Evolutionary conservation across 1,284 basidiomycete species (phyloP), one percentile per base, ranked within the genome.

Genomic region (Stereum hirsutum): DNA sequence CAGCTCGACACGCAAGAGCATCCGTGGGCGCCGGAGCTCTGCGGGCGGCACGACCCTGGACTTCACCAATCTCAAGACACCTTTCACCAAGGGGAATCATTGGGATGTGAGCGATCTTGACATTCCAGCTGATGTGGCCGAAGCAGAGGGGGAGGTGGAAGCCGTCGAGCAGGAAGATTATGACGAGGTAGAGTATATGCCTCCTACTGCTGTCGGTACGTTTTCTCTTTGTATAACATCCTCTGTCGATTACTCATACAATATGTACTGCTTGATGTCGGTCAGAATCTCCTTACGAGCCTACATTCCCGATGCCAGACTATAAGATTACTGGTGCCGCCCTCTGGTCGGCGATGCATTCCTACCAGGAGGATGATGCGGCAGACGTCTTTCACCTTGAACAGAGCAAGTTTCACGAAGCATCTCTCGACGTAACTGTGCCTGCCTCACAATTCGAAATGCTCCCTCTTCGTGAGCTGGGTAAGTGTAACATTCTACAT

Each of bases 101-200:
- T 88, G 84, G 84, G 82, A 89, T 52, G 70, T 83, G 30, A 78
- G 75, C 50, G 82, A 84, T 41, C 65, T 68, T 2, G 75, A 74
- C 41, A 65, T 81, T n/a, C 63, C 65, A 5, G 46, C 69, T 2
- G 65, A 66, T 28, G 53, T 56, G 3, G 53, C 61, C 26, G 49
- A 56, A 6, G 56, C 56, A 19, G 65, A 63, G 38, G 62, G 70
- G 42, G 51, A 54, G 1, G 55, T 61, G 2, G 65, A 69, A 46
- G 64, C 54, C 21, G 61, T 60, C n/a, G 33, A 5, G 35, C 48
- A 55, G 15, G 66, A 75, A 36, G 76, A 77, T 47, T 66, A 68
- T 42, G 81, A 80, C 50, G 85, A 88, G 56, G 68, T 88, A 30
- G 86, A 89, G 57, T 88, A 86, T 54, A 80, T 82, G 74, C 71